Conservation (phyloP, 2,329 filamentous ascomycete species). For the Fusarium devonianum region DNA sequence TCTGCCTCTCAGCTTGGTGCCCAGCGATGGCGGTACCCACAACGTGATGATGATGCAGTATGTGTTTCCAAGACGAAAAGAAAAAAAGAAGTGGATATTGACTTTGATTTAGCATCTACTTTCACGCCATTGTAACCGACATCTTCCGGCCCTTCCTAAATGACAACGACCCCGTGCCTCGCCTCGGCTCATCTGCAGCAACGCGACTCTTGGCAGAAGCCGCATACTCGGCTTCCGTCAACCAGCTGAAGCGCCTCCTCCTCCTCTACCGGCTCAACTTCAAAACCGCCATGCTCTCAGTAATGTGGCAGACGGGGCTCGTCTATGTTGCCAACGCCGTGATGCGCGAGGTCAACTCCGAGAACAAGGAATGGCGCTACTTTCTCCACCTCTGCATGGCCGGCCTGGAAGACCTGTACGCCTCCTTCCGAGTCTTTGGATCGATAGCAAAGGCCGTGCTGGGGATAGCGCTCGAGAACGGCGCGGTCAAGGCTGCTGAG, state of each 20-base stretch:
- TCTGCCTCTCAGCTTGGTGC: not conserved
- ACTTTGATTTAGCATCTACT: conserved; percentile 24
- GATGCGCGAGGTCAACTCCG: conserved; percentile 31
- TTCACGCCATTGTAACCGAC: conserved; percentile 32
- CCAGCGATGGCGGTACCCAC: conserved; percentile 34
- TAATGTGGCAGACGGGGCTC: conserved; percentile 49
- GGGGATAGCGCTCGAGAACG: not conserved
- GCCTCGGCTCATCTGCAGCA: conserved; percentile 37
- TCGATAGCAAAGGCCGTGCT: conserved; percentile 2
- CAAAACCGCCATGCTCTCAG: conserved; percentile 43
- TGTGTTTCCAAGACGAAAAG: no score
- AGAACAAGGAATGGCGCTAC: conserved; percentile 43
- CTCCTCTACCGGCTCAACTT: conserved; percentile 45
- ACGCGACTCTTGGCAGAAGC: conserved; percentile 36
- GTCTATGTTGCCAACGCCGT: conserved; percentile 49
- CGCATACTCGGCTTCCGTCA: conserved; percentile 43
- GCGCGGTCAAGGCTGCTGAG: not conserved
- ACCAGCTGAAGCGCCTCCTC: conserved; percentile 48
- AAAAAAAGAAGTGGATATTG: not conserved
- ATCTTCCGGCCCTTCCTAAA: conserved; percentile 39
- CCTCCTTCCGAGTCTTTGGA: conserved; percentile 1
- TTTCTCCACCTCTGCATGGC: conserved; percentile 48
- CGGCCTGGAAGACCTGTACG: conserved; percentile 40
- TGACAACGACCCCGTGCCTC: conserved; percentile 2
- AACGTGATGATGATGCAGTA: conserved; percentile 29